These are phyloP conservation scores for Globisporangium camurandrum DNA, from an alignment of 352 stramenopile genomes.

Conservation along the genomic window DNA sequence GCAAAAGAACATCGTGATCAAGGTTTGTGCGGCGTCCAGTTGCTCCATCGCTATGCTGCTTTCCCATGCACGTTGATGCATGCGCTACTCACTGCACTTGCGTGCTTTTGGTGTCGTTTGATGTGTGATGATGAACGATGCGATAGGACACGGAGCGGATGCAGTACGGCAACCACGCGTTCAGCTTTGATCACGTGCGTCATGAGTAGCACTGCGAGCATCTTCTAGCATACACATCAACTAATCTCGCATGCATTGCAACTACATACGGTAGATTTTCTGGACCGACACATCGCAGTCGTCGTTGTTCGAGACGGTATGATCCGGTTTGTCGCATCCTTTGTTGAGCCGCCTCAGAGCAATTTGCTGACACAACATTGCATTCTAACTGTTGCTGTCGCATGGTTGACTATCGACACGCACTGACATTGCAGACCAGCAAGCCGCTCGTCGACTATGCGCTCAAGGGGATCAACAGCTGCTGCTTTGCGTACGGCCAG, in stretches of 20 bases:
- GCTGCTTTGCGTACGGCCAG: slow-evolving; percentile 90
- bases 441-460: slow-evolving; percentile 87
- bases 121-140: background rate
- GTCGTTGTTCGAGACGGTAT: slow-evolving; percentile 62
- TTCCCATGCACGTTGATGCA: no score
- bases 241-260: background rate
- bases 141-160: slow-evolving; percentile 69
- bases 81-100: background rate
- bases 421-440: slow-evolving; percentile 42
- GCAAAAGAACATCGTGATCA: slow-evolving; percentile 80
- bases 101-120: background rate
- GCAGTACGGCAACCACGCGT: slow-evolving; percentile 83
- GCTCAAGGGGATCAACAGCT: slow-evolving; percentile 90
- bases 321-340: no score
- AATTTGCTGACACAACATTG: no score
- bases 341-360: no score
- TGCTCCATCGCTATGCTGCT: no score
- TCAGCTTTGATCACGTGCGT: slow-evolving; percentile 75
- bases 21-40: no score
- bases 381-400: no score
- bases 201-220: background rate
- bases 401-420: no score
- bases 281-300: slow-evolving; percentile 75
- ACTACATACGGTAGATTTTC: slow-evolving; percentile 54
- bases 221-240: no score